Conservation (phyloP, 768 basidiomycete genomes). For the Clitopilus passeckerianus region DNA sequence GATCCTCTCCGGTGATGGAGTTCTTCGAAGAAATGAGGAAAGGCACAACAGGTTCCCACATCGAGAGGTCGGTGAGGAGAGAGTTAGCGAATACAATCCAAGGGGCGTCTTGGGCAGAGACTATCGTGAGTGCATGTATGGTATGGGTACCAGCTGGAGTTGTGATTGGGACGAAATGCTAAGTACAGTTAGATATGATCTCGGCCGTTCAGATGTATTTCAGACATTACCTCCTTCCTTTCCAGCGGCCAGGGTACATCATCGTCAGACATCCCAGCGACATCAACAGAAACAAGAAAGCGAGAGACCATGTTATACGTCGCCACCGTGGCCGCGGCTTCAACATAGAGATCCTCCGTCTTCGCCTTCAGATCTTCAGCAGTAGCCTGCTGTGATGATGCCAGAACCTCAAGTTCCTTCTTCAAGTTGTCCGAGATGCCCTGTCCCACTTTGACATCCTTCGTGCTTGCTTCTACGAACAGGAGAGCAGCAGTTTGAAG, state of each 20-base stretch:
- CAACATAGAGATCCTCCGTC: constrained; percentile 45
- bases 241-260: constrained; percentile 47
- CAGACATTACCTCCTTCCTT: constrained; percentile 30
- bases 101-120: constrained; percentile 30
- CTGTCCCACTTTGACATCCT: constrained; percentile 36
- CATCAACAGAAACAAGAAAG: constrained; percentile 57
- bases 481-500: constrained; percentile 47
- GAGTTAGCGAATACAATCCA: constrained; percentile 51
- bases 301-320: constrained; percentile 69
- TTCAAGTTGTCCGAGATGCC: constrained; percentile 35
- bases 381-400: constrained; percentile 7
- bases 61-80: constrained; percentile 38
- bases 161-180: constrained; percentile 36
- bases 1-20: constrained; percentile 12
- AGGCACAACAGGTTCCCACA: constrained; percentile 44
- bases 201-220: not conserved
- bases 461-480: constrained; percentile 60
- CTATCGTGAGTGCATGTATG: constrained; percentile 39
- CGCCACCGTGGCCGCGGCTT: constrained; percentile 47
- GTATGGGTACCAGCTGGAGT: constrained; percentile 25
- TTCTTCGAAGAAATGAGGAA: constrained; percentile 24
- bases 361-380: constrained; percentile 19
- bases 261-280: constrained; percentile 45
- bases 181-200: not conserved
- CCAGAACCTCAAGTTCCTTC: constrained; percentile 24